These are phyloP conservation scores for Sclerotinia subarctica DNA, from an alignment of 2,329 filamentous ascomycete genomes.

Conservation along the genomic window DNA sequence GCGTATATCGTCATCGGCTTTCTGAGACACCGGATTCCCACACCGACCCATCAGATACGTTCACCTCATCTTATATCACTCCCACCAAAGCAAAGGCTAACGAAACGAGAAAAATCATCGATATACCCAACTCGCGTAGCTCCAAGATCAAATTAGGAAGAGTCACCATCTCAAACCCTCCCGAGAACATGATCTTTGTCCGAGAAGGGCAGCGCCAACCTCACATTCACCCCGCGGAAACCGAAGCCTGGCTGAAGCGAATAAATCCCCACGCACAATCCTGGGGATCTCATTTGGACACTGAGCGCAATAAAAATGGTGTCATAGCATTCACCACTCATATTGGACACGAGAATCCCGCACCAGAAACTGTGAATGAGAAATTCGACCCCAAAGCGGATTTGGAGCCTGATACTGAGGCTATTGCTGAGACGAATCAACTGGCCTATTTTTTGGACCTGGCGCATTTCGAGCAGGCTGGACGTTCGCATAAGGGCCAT, in stretches of 20 bases:
- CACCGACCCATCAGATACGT: slow-evolving; percentile 24
- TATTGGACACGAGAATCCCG: slow-evolving; percentile 24
- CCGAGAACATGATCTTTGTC: slow-evolving; percentile 28
- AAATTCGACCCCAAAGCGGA: background rate
- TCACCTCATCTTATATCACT: slow-evolving; percentile 24
- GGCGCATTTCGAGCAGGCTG: slow-evolving; percentile 27
- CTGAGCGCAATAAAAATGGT: slow-evolving; percentile 23
- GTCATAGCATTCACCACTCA: slow-evolving; percentile 26
- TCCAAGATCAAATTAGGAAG: background rate
- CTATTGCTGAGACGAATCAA: slow-evolving; percentile 25
- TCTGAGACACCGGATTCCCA: slow-evolving; percentile 23
- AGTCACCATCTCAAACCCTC: slow-evolving; percentile 22
- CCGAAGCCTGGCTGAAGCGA: slow-evolving; percentile 22
- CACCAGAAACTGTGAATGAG: background rate
- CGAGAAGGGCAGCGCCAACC: slow-evolving; percentile 26
- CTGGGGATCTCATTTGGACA: slow-evolving; percentile 25
- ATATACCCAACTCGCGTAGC: slow-evolving; percentile 1
- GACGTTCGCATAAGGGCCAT: slow-evolving; percentile 23
- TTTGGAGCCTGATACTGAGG: slow-evolving; percentile 8
- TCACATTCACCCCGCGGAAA: slow-evolving; percentile 23
- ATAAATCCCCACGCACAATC: slow-evolving; percentile 24
- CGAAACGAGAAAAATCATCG: background rate
- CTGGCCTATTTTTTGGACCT: slow-evolving; percentile 29
- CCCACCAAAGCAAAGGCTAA: slow-evolving; percentile 5
- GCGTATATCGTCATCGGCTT: slow-evolving; percentile 27